Evolutionary conservation across 2,329 filamentous ascomycete genomes (phyloP), one percentile per base, ranked within the genome.

Genomic region (Zasmidium cellare): DNA sequence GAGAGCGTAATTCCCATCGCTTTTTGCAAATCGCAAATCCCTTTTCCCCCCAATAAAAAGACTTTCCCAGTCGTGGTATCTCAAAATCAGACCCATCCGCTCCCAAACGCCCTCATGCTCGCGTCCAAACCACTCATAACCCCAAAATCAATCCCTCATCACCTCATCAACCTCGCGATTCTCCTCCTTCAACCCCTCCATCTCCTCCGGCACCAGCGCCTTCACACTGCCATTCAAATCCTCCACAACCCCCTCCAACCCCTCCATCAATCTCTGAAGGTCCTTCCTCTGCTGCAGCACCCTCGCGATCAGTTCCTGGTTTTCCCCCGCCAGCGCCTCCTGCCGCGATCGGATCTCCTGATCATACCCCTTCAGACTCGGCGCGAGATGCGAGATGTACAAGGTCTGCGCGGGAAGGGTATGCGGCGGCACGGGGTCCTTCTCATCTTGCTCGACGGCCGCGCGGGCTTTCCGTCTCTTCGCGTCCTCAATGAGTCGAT

Each of bases 401-500:
- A 87, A 75, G 49, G 82, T 79, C 24, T 80, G 74, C 0, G 84
- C 82, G 0, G 82, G 77, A 19, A 87, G 74, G 0, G 80, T 84
- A 71, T 87, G 85, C 18, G 83, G 84, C 80, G 80, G 76, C 53
- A 79, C 54, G 2, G 60, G 51, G 73, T 67, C 1, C 3, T 71
- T 68, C 46, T 72, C 72, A 61, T 73, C 67, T 12, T 41, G 66
- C 66, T 72, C 59, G 52, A 71, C 67, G 69, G 77, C 67, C 1
- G 74, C 75, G 51, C 68, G 70, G 54, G 78, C 77, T 70, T 79
- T 84, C 62, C 84, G 75, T 62, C 72, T 70, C 65, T 78, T 81
- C 11, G 84, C 85, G 61, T 87, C 84, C 24, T 79, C 80, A 24
- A 87, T 80, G 61, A 86, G 74, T 38, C 79, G 74, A 67, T 88